Evolutionary conservation across 1,284 basidiomycete genomes (phyloP), one percentile per base, ranked within the genome.

Genomic region (Bondarzewia mesenterica): DNA sequence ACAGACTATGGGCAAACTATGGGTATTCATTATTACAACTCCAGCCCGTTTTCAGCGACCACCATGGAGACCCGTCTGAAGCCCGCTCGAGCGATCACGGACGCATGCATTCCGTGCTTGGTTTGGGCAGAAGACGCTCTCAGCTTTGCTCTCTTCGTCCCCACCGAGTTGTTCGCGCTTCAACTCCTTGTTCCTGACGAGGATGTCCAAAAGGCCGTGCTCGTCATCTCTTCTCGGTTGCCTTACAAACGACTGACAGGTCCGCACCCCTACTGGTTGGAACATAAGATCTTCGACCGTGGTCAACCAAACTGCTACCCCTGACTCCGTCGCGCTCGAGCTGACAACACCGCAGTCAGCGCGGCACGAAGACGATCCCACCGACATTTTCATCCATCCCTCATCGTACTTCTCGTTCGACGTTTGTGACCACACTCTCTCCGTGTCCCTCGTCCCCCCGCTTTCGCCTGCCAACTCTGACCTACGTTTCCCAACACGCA

Each of bases 391-490:
- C n/a, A 32, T 32, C n/a, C 29, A 32, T n/a, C 29, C 47, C 14
- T 22, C 38, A 2, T 49, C 52, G n/a, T 40, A 38, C 26, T 54
- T 39, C 44, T 46, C 44, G 32, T 47, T 54, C 35, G 52, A 54
- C 22, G 42, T 54, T 7, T 36, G 36, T 29, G 51, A 54, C 36
- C 50, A 36, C 21, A 20, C 18, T n/a, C 35, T 8, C 6, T 54
- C 52, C 23, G 16, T 38, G 8, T 18, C 48, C 21, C 43, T 44
- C 35, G 29, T 25, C 12, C 18, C 18, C 16, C 48, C 41, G 25
- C 26, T 39, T 15, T 35, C 48, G 35, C 18, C 42, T 14, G 21
- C 20, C 18, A 18, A 45, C 22, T 16, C 21, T 18, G 18, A n/a
- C 48, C 23, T 49, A 14, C 48, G 48, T 4, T 44, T 49, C 29